Evolutionary conservation across 768 basidiomycete species (phyloP).

Genomic region (Boletus huronensis): DNA sequence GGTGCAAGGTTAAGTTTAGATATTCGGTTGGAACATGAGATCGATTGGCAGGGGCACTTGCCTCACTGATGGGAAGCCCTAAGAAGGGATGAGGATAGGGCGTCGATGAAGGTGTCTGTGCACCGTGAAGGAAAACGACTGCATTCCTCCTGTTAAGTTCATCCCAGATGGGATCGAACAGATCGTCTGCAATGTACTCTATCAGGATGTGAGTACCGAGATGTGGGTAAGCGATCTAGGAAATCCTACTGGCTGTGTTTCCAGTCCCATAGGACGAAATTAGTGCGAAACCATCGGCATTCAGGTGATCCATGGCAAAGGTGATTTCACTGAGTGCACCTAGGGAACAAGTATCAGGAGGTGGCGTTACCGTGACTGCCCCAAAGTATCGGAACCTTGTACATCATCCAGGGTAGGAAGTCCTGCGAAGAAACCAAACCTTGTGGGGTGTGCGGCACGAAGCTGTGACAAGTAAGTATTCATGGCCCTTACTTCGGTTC

Average conservation of each 20-base stretch:
- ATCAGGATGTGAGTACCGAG: constrained; percentile 7
- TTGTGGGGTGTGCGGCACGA: constrained; percentile 44
- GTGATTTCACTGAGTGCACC: constrained; percentile 59
- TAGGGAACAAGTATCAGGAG: constrained; percentile 25
- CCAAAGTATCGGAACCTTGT: constrained; percentile 40
- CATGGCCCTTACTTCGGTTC: constrained; percentile 39
- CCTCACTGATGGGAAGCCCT: constrained; percentile 69
- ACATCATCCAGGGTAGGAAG: constrained; percentile 60
- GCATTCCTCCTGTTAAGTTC: constrained; percentile 57
- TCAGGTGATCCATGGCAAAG: constrained; percentile 56
- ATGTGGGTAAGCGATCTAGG: neutral
- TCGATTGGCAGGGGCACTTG: constrained; percentile 24
- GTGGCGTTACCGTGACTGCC: neutral
- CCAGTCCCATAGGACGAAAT: constrained; percentile 66
- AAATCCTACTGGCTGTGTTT: constrained; percentile 45
- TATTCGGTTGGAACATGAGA: neutral
- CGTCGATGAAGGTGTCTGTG: constrained; percentile 60
- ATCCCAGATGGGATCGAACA: constrained; percentile 66
- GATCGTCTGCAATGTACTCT: constrained; percentile 67
- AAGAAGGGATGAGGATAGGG: constrained; percentile 61
- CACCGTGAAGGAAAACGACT: constrained; percentile 71
- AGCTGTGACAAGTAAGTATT: constrained; percentile 49
- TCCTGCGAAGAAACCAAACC: constrained; percentile 71
- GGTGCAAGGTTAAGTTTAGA: constrained; percentile 3
- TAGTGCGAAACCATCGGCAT: constrained; percentile 62